Conservation (phyloP, 1,139 yeast genomes). For the Magnusiomyces tetraspermus region DNA sequence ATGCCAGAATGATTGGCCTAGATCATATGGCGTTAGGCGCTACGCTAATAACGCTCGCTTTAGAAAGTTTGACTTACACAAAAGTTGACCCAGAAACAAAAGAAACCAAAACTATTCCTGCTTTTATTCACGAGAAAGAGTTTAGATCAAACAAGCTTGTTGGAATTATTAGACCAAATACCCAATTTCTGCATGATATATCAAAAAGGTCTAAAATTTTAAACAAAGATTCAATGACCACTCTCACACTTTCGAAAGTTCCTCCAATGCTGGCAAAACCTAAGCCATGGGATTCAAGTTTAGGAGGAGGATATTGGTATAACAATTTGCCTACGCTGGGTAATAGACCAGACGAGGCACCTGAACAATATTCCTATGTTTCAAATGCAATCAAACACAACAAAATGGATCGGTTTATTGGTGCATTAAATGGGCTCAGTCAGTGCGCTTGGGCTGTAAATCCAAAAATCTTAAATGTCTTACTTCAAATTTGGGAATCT, state of each 20-base stretch:
- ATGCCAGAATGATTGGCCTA: slow-evolving; percentile 30
- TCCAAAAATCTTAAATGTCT: slow-evolving; percentile 49
- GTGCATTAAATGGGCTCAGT: slow-evolving; percentile 77
- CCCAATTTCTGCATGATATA: slow-evolving; percentile 46
- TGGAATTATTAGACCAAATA: slow-evolving; percentile 69
- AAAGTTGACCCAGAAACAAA: slow-evolving; percentile 45
- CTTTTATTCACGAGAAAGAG: slow-evolving; percentile 74
- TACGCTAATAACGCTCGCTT: slow-evolving; percentile 50
- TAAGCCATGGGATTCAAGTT: slow-evolving; percentile 63
- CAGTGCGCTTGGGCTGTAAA: slow-evolving; percentile 84
- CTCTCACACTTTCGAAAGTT: slow-evolving; percentile 53
- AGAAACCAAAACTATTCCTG: slow-evolving; percentile 54
- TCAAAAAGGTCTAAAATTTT: slow-evolving; percentile 41
- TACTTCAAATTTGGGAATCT: slow-evolving; percentile 67
- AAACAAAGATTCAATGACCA: background rate
- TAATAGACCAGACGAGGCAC: slow-evolving; percentile 49
- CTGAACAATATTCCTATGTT: slow-evolving; percentile 74
- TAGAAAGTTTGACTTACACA: slow-evolving; percentile 48
- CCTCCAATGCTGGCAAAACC: slow-evolving; percentile 88
- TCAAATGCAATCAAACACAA: slow-evolving; percentile 62
- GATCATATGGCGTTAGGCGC: slow-evolving; percentile 74
- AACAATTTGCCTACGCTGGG: slow-evolving; percentile 52
- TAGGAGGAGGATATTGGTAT: slow-evolving; percentile 67
- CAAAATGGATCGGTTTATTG: slow-evolving; percentile 51
- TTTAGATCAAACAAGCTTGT: slow-evolving; percentile 57